These are phyloP conservation scores for Naganishia liquefaciens DNA, from an alignment of 1,284 basidiomycete species.

Conservation along the genomic window DNA sequence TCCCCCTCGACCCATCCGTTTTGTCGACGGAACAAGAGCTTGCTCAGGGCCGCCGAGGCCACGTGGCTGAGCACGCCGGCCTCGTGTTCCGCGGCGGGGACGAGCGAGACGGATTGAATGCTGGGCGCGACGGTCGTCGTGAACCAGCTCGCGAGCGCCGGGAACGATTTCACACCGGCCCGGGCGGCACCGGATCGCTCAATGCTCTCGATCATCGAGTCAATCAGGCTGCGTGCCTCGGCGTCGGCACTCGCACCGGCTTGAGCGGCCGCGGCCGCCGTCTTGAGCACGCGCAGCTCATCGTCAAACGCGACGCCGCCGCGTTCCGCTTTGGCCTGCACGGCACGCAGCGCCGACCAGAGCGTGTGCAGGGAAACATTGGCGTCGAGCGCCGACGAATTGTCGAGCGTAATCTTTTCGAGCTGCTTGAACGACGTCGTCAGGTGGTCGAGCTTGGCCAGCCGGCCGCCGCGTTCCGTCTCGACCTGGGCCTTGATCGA, in stretches of 20 bases:
- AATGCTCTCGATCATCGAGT: conserved; percentile 69
- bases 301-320: conserved; percentile 74
- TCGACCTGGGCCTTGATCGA: conserved; percentile 96
- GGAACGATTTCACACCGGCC: conserved; percentile 87
- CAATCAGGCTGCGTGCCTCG: conserved; percentile 57
- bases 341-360: conserved; percentile 55
- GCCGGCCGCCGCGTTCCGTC: conserved; percentile 90
- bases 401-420: conserved; percentile 86
- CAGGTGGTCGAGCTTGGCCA: conserved; percentile 92
- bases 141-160: conserved; percentile 89
- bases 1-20: conserved; percentile 68
- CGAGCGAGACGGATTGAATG: conserved; percentile 82
- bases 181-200: conserved; percentile 73
- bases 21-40: conserved; percentile 74
- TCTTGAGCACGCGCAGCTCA: conserved; percentile 78
- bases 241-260: conserved; percentile 58
- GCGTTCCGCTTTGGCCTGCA: conserved; percentile 60
- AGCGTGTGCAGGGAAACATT: conserved; percentile 75
- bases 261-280: conserved; percentile 59
- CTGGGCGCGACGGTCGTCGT: conserved; percentile 77
- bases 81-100: conserved; percentile 70
- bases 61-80: conserved; percentile 86
- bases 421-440: conserved; percentile 86
- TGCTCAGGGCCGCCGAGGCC: conserved; percentile 73
- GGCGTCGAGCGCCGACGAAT: conserved; percentile 83